Base-by-base conservation (phyloP, 1,284 basidiomycete genomes). In the Boletus semigastroideus region DNA sequence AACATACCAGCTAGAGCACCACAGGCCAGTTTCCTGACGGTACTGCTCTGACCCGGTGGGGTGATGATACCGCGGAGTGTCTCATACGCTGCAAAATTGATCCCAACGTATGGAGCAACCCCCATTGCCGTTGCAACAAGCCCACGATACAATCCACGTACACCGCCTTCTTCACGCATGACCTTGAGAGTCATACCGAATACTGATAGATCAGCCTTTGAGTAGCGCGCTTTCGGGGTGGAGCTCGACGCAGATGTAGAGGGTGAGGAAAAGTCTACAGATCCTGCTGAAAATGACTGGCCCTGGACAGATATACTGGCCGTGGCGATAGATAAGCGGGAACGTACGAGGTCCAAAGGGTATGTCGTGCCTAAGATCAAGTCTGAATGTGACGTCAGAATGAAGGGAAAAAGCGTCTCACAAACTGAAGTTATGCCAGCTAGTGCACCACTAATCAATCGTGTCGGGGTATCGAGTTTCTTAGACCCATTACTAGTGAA, bases 351-450 rank as follows among this genome's bases (percentile, higher is more conserved):
- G 70, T 98, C 94, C 57, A 98, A 74, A 4, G 94, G 94, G 72
- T 97, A 98, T 65, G 94, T 98, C 30, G 90, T 83, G 57, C 88
- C 91, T 89, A 56, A 39, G 48, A 49, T 48, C 44, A 33, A 36
- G 41, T 45, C 40, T 52, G 42, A 47, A 51, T 25, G 25, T 25
- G 25, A 25, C 27, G 25, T 50, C 49, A 48, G 53, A 34, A 77
- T 31, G 38, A 49, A 54, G 1, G 42, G 34, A 17, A 42, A 13
- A 40, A 41, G 28, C 19, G 33, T 42, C 85, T 57, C 61, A 90
- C 87, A 86, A 52, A 94, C 94, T 57, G 91, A 92, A 10, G 91
- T 90, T 54, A 96, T 90, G 22, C 94, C 94, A 36, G 94, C 94
- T 5, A 95, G 73, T 5, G 92, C 94, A 58, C 94, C 94, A 43